A percentile compares a stretch with the other conserved stretches of the same genome.
phyloP scores from a whole-genome alignment of 2,329 filamentous ascomycete species.

The Penicillium sp. region DNA sequence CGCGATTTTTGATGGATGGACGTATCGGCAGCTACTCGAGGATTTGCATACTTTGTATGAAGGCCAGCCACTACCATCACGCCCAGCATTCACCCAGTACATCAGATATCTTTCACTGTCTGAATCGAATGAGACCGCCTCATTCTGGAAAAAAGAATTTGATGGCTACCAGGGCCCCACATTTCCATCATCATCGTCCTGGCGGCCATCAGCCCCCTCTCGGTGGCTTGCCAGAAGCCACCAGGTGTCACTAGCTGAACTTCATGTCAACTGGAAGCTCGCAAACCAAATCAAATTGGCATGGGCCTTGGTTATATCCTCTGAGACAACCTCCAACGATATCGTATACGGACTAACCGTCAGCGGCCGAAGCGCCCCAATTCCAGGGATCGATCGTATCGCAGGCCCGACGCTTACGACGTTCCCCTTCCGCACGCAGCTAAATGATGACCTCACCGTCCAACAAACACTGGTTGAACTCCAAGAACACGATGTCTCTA shows the following conservation, averaged over 20 bases:
- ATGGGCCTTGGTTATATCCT: constrained; percentile 41
- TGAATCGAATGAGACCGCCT: neutral
- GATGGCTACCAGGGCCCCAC: neutral
- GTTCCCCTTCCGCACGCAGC: constrained; percentile 38
- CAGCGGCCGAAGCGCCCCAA: constrained; percentile 41
- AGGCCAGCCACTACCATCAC: neutral
- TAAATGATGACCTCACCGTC: constrained; percentile 7
- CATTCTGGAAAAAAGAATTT: constrained; percentile 4
- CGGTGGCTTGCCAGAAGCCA: neutral
- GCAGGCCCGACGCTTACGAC: constrained; percentile 45
- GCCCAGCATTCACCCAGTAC: constrained; percentile 2
- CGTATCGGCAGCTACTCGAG: constrained; percentile 17
- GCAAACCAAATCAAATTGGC: constrained; percentile 21
- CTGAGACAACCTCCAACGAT: constrained; percentile 39
- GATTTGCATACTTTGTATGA: constrained; percentile 11
- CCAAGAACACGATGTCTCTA: neutral
- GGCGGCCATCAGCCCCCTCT: neutral
- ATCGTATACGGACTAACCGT: constrained; percentile 45
- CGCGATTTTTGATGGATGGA: constrained; percentile 45
- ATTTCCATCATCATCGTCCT: neutral
- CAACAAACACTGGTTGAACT: neutral
- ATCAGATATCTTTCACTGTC: constrained; percentile 1
- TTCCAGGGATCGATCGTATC: constrained; percentile 41
- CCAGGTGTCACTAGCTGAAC: neutral
- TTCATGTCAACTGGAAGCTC: neutral